Evolutionary conservation across 768 basidiomycete genomes (phyloP), one percentile per base, ranked within the genome.

Genomic region (Trametes elegans): DNA sequence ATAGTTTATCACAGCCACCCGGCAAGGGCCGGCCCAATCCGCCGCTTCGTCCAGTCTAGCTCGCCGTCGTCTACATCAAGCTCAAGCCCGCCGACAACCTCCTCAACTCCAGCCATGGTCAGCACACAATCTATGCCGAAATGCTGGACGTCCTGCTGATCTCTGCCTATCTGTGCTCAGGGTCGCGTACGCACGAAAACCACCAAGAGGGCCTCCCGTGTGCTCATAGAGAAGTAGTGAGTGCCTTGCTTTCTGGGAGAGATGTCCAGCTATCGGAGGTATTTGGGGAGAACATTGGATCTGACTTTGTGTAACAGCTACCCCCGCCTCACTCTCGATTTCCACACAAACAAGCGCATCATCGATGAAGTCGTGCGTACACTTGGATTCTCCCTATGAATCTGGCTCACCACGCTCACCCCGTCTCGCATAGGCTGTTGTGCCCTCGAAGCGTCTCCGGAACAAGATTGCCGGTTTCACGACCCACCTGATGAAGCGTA

Each of bases 381-480:
- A 2, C 23, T 19, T 9, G 26, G 27, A 40, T 19, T 27, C 31
- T 18, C 23, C 3, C 39, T 11, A 24, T 13, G 6, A 4, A 40
- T 55, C 31, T 34, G n/a, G 14, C 7, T 7, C 11, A 26, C 9
- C 36, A 45, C 53, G 43, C 18, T 58, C 43, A 52, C 21, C 29
- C 24, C 19, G 42, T 24, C 14, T 13, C 14, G 38, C 44, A 26
- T 1, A 93, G 91, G 91, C 93, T 55, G 78, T 90, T 62, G 95
- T 99, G 64, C 96, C 96, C 56, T 98, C 97, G 53, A 98, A 99
- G 79, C 93, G 96, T 65, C 86, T 99, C 67, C 87, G 97, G 71
- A 99, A 99, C 90, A 99, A 99, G 84, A 90, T 99, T 70, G 88
- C 96, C 10, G 97, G 97, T 42, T 99, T 98, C 85, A 99, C 97